A percentile compares a stretch with the other conserved stretches of the same genome.
These are phyloP conservation scores for Ormosia semicastrata DNA, from an alignment of 306 rosid species.

Conservation along the genomic window DNA sequence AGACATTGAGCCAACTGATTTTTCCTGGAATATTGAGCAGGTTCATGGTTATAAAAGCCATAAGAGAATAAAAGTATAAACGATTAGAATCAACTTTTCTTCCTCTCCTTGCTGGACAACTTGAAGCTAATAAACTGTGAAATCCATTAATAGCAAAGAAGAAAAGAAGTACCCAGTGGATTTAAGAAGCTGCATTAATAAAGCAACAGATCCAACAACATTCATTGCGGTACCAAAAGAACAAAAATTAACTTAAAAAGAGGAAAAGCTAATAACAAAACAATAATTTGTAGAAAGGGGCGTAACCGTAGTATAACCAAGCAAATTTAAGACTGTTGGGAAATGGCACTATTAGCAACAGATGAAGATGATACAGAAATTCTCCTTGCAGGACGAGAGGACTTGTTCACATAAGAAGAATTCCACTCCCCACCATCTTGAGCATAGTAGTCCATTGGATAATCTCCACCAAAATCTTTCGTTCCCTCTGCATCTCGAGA, in stretches of 20 bases:
- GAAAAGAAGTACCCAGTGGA: constrained; percentile 51
- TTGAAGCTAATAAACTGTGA: neutral
- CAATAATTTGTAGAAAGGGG: neutral
- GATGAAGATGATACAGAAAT: constrained; percentile 32
- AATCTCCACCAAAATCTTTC: constrained; percentile 57
- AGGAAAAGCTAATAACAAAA: neutral
- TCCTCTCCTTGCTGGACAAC: neutral
- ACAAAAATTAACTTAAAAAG: neutral
- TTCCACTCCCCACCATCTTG: constrained; percentile 95
- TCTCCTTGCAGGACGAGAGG: constrained; percentile 50
- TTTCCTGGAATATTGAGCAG: constrained; percentile 56
- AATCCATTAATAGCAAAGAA: constrained; percentile 13
- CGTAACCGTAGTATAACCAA: neutral
- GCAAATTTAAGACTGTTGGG: constrained; percentile 5
- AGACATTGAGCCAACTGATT: constrained; percentile 75
- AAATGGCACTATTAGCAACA: constrained; percentile 13
- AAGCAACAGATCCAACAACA: neutral
- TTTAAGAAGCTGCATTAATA: constrained; percentile 47
- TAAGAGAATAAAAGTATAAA: neutral
- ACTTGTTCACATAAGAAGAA: constrained; percentile 68
- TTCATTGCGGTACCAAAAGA: neutral
- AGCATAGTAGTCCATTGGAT: constrained; percentile 96
- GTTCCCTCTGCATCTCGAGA: constrained; percentile 24
- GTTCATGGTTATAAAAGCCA: constrained; percentile 23
- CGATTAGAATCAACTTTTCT: neutral